A percentile compares a stretch with the other conserved stretches of the same genome.
Conservation (phyloP, 306 rosid genomes). For the Malus sylvestris region DNA sequence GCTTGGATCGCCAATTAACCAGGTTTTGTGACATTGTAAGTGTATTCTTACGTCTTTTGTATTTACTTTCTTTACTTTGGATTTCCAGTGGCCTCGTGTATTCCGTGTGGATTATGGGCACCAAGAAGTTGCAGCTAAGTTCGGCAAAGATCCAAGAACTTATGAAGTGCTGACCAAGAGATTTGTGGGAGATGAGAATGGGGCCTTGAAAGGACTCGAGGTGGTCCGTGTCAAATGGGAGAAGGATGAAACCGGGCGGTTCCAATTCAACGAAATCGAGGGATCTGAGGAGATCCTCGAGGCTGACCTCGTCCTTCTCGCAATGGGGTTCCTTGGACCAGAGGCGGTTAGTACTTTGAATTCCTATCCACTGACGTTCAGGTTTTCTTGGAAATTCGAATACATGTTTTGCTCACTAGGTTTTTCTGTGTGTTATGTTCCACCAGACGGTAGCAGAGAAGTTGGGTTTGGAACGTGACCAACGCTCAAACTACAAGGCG, state of each 20-base stretch:
- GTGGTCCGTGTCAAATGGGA: slow-evolving; percentile 67
- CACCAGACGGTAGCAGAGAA: slow-evolving; percentile 76
- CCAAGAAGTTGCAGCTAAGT: slow-evolving; percentile 85
- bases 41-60: neutral
- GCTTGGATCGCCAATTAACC: neutral
- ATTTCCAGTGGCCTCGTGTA: slow-evolving; percentile 87
- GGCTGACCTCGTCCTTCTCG: slow-evolving; percentile 77
- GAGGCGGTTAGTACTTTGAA: slow-evolving; percentile 62
- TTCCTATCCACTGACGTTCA: neutral
- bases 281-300: slow-evolving; percentile 84
- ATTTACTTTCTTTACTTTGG: neutral
- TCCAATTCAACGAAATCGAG: slow-evolving; percentile 82
- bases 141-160: slow-evolving; percentile 91
- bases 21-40: neutral
- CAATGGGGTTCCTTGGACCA: slow-evolving; percentile 99
- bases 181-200: slow-evolving; percentile 86
- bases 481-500: slow-evolving; percentile 78
- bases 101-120: slow-evolving; percentile 97
- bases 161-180: slow-evolving; percentile 90
- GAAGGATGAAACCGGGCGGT: slow-evolving; percentile 81
- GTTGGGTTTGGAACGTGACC: slow-evolving; percentile 71
- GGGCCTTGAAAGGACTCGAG: slow-evolving; percentile 79
- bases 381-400: neutral
- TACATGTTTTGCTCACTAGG: neutral
- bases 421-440: slow-evolving; percentile 2